A percentile compares a stretch with the other conserved stretches of the same genome.
phyloP scores from a whole-genome alignment of 2,329 filamentous ascomycete genomes.

The Fusarium continuum region DNA sequence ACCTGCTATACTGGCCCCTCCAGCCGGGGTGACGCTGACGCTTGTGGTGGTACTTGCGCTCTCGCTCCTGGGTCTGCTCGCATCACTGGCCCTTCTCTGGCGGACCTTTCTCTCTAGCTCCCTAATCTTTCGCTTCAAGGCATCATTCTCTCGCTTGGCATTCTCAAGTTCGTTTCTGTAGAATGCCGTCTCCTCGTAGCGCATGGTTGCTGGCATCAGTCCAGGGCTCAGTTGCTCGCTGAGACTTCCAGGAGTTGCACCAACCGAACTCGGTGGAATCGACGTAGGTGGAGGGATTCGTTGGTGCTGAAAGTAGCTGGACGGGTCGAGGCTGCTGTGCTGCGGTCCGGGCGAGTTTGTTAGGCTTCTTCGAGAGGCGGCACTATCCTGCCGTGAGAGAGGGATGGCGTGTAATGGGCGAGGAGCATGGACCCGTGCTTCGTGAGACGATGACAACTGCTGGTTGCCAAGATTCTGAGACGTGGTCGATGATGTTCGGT shows the following conservation, averaged over 20 bases:
- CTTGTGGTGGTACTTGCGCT: conserved; percentile 65
- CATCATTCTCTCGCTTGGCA: conserved; percentile 71
- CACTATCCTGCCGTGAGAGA: conserved; percentile 65
- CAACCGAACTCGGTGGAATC: conserved; percentile 50
- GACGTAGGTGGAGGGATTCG: conserved; percentile 51
- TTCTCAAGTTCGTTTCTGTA: conserved; percentile 68
- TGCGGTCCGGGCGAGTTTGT: conserved; percentile 58
- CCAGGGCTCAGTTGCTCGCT: conserved; percentile 61
- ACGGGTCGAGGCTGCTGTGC: conserved; percentile 56
- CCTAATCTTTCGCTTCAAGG: conserved; percentile 66
- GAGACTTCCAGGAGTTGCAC: conserved; percentile 52
- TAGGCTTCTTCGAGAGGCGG: conserved; percentile 62
- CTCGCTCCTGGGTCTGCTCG: conserved; percentile 58
- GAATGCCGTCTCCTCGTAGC: conserved; percentile 70
- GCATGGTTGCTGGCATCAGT: conserved; percentile 64
- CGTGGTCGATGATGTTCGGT: conserved; percentile 67
- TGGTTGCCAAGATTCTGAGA: conserved; percentile 59
- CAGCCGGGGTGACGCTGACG: conserved; percentile 50
- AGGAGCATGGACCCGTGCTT: conserved; percentile 55
- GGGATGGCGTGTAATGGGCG: conserved; percentile 56
- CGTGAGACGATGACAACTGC: conserved; percentile 49
- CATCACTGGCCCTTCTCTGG: conserved; percentile 59
- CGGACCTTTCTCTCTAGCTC: conserved; percentile 68
- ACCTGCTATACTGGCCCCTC: conserved; percentile 56
- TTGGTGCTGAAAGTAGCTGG: conserved; percentile 60